Percentiles rank a stretch among this genome's conserved stretches.
phyloP scores from a whole-genome alignment of 2,329 filamentous ascomycete species.

The Aspergillus quadricinctus region DNA sequence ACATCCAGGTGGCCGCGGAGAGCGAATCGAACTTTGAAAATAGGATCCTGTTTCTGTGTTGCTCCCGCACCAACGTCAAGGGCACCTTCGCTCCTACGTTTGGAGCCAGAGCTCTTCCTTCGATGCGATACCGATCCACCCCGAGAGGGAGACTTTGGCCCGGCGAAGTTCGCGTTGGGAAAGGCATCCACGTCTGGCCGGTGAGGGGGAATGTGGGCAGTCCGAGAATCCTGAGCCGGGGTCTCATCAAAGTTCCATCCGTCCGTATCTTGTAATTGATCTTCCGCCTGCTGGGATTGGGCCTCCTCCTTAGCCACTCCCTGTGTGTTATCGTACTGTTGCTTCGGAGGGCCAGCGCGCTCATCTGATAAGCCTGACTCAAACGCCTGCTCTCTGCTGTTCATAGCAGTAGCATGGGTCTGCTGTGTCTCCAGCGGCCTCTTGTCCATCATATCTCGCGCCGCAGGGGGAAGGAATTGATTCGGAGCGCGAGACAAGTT shows the following conservation, averaged over 20 bases:
- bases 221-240: slow-evolving; percentile 48
- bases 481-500: slow-evolving; percentile 38
- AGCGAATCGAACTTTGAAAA: slow-evolving; percentile 90
- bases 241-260: slow-evolving; percentile 93
- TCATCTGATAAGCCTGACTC: slow-evolving; percentile 47
- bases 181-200: slow-evolving; percentile 85
- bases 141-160: slow-evolving; percentile 74
- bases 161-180: slow-evolving; percentile 70
- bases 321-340: slow-evolving; percentile 56
- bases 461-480: slow-evolving; percentile 36
- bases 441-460: slow-evolving; percentile 40
- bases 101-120: slow-evolving; percentile 73
- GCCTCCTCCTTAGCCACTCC: slow-evolving; percentile 44
- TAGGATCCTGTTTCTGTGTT: slow-evolving; percentile 60
- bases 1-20: slow-evolving; percentile 90
- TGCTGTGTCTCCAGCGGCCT: slow-evolving; percentile 42
- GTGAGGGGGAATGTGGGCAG: slow-evolving; percentile 49
- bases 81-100: slow-evolving; percentile 59
- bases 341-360: slow-evolving; percentile 53
- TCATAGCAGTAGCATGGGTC: slow-evolving; percentile 50
- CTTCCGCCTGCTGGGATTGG: slow-evolving; percentile 40
- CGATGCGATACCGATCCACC: slow-evolving; percentile 63
- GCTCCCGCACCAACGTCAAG: slow-evolving; percentile 54
- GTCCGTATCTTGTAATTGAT: slow-evolving; percentile 59
- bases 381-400: slow-evolving; percentile 47